Percentiles rank a stretch among this genome's conserved stretches.
Evolutionary conservation across 768 basidiomycete species (phyloP).

Genomic region (Cystobasidium ongulense): DNA sequence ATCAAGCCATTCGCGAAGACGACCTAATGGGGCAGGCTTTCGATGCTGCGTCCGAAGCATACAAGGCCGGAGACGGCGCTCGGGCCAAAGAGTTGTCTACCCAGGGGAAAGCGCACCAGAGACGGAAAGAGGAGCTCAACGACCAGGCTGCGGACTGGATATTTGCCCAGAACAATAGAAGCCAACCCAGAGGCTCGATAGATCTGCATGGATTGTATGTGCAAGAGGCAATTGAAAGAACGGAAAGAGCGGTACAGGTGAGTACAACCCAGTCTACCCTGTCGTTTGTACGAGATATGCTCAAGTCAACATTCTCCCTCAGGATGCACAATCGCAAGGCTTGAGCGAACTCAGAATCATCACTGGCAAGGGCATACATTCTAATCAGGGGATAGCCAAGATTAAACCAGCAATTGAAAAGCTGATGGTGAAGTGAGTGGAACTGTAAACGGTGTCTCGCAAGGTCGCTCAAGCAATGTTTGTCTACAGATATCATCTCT

Average conservation of each 20-base stretch:
- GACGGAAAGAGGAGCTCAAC: constrained; percentile 69
- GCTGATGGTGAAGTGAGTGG: constrained; percentile 57
- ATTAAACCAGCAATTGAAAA: constrained; percentile 86
- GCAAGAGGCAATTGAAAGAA: constrained; percentile 73
- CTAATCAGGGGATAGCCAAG: constrained; percentile 65
- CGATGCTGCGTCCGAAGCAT: constrained; percentile 54
- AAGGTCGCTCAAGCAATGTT: neutral
- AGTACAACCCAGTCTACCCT: neutral
- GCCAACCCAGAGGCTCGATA: constrained; percentile 64
- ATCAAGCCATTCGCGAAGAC: constrained; percentile 67
- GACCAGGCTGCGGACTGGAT: constrained; percentile 80
- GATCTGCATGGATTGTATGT: constrained; percentile 90
- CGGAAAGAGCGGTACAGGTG: constrained; percentile 57
- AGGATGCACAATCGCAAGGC: constrained; percentile 58
- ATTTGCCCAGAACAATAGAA: constrained; percentile 76
- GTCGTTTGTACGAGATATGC: neutral
- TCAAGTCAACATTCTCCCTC: constrained; percentile 18
- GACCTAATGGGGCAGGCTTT: constrained; percentile 67
- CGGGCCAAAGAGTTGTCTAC: constrained; percentile 71
- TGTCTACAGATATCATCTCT: constrained; percentile 57
- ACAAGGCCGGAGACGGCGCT: constrained; percentile 62
- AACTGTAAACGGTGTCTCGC: neutral
- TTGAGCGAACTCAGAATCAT: constrained; percentile 66
- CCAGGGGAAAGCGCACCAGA: constrained; percentile 69
- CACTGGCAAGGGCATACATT: constrained; percentile 79